Evolutionary conservation across 1,284 basidiomycete genomes (phyloP).

Genomic region (Trametes hirsuta): DNA sequence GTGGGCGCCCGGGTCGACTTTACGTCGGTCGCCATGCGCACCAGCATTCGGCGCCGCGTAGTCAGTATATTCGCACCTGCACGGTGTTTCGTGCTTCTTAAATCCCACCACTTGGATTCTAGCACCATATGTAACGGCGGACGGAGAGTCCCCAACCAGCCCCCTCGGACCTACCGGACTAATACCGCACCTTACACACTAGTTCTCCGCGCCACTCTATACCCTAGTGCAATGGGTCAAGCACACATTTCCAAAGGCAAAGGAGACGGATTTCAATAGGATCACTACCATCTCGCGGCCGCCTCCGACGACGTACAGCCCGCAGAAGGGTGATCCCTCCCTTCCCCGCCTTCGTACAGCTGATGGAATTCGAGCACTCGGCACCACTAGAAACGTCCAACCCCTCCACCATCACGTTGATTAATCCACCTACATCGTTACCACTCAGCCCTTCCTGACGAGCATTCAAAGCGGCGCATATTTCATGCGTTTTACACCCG

Average conservation of each 20-base stretch:
- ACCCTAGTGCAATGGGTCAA: no score
- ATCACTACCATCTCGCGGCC: no score
- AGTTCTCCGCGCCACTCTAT: background rate
- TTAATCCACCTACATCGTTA: no score
- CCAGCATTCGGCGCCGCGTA: background rate
- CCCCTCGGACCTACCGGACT: background rate
- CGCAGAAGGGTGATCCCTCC: background rate
- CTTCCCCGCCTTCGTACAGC: background rate
- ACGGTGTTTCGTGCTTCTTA: background rate
- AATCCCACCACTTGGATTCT: background rate
- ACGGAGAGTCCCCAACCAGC: no score
- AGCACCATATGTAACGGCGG: background rate
- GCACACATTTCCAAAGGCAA: no score
- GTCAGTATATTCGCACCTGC: background rate
- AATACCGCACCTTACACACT: background rate
- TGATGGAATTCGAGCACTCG: background rate
- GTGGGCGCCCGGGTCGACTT: conserved; percentile 10
- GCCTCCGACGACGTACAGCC: background rate
- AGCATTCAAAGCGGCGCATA: no score
- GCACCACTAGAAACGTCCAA: background rate
- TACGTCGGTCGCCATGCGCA: conserved; percentile 15
- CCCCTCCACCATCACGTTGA: no score
- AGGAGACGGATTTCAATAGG: no score
- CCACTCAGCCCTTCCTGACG: no score
- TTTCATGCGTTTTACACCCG: no score